Evolutionary conservation across 1,284 basidiomycete genomes (phyloP).

Genomic region (Pholiota adiposa): DNA sequence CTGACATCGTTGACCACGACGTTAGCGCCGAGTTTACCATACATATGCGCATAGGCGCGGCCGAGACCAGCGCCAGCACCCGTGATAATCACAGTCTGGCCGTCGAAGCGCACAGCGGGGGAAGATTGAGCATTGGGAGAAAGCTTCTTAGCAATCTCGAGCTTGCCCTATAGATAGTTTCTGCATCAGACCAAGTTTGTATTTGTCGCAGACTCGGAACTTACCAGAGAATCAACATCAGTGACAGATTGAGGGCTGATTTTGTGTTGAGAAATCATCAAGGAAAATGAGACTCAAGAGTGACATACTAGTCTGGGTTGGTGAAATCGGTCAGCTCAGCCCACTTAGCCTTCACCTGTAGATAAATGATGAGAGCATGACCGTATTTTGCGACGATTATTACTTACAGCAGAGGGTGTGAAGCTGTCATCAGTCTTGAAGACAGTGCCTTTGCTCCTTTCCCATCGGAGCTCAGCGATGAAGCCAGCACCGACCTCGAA

Average conservation of each 20-base stretch:
- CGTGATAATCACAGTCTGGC: constrained; percentile 93
- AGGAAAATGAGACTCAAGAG: not conserved
- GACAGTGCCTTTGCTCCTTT: constrained; percentile 84
- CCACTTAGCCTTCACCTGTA: constrained; percentile 82
- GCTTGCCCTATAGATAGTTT: constrained; percentile 51
- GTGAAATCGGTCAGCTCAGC: constrained; percentile 83
- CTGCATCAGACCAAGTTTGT: not conserved
- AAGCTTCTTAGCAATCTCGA: constrained; percentile 70
- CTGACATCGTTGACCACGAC: constrained; percentile 97
- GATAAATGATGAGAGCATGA: not conserved
- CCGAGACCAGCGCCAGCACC: constrained; percentile 95
- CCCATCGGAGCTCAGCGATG: constrained; percentile 92
- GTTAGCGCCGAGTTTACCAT: constrained; percentile 89
- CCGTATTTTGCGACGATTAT: not conserved
- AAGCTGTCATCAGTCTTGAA: constrained; percentile 93
- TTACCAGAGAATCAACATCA: constrained; percentile 73
- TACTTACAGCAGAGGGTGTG: constrained; percentile 88
- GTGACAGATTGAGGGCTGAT: constrained; percentile 69
- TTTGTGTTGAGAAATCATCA: constrained; percentile 9
- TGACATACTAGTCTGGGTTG: constrained; percentile 72
- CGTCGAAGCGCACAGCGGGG: constrained; percentile 81
- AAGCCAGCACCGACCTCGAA: constrained; percentile 97
- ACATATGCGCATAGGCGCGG: constrained; percentile 91
- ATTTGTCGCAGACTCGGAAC: constrained; percentile 9
- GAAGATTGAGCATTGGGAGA: constrained; percentile 77